Percentiles rank a stretch among this genome's conserved stretches.
phyloP scores from a whole-genome alignment of 768 basidiomycete genomes.

The Suillus placidus region DNA sequence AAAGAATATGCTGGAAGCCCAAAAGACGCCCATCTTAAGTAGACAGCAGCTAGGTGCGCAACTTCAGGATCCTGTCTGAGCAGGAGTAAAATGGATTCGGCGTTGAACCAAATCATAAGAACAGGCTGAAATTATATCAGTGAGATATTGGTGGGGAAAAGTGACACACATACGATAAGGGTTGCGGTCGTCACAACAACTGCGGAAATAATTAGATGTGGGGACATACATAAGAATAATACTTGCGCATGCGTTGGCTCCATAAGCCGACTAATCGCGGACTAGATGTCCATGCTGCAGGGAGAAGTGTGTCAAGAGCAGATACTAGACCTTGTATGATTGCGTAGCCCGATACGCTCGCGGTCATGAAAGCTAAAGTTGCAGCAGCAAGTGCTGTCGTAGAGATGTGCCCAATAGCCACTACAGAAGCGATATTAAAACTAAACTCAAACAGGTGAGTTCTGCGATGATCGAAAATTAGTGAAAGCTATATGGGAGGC shows the following conservation, averaged over 20 bases:
- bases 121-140: slow-evolving; percentile 45
- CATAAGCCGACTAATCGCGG: slow-evolving; percentile 88
- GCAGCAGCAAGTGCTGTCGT: slow-evolving; percentile 88
- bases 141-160: neutral
- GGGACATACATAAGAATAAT: neutral
- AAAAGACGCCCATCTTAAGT: slow-evolving; percentile 74
- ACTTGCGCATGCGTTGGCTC: slow-evolving; percentile 84
- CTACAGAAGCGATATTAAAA: slow-evolving; percentile 78
- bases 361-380: slow-evolving; percentile 74
- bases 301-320: slow-evolving; percentile 90
- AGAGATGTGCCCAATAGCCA: slow-evolving; percentile 90
- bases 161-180: slow-evolving; percentile 55
- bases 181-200: slow-evolving; percentile 61
- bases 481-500: slow-evolving; percentile 1
- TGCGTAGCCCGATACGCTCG: slow-evolving; percentile 56
- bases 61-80: slow-evolving; percentile 85
- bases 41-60: slow-evolving; percentile 71
- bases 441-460: slow-evolving; percentile 86
- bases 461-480: slow-evolving; percentile 37
- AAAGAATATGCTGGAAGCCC: slow-evolving; percentile 79
- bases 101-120: slow-evolving; percentile 76
- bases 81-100: slow-evolving; percentile 74
- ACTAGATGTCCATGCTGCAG: slow-evolving; percentile 91
- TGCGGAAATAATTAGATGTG: slow-evolving; percentile 27
- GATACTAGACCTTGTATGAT: slow-evolving; percentile 83